These are phyloP conservation scores for Pseudogymnoascus pannorum DNA, from an alignment of 2,329 filamentous ascomycete species.

Conservation along the genomic window DNA sequence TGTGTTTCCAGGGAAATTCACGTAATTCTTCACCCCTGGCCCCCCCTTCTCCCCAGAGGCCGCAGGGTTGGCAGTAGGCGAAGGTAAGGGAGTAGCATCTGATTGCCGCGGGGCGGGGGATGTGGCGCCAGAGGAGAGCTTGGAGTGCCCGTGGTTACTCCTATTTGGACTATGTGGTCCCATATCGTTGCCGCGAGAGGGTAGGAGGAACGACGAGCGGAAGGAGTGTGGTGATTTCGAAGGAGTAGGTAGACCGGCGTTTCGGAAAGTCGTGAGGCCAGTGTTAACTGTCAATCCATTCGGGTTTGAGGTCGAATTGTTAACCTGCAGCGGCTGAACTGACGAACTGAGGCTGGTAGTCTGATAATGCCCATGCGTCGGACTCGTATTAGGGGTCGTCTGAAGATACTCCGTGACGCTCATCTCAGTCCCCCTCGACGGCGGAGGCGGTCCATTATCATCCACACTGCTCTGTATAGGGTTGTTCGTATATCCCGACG, in stretches of 20 bases:
- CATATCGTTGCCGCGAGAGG: slow-evolving; percentile 44
- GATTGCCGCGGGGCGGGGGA: slow-evolving; percentile 58
- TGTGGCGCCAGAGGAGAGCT: slow-evolving; percentile 73
- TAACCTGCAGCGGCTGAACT: slow-evolving; percentile 57
- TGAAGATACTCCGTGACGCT: slow-evolving; percentile 56
- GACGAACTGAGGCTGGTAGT: slow-evolving; percentile 66
- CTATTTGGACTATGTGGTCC: slow-evolving; percentile 43
- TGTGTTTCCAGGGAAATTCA: slow-evolving; percentile 92
- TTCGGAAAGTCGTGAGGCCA: slow-evolving; percentile 49
- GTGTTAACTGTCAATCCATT: slow-evolving; percentile 50
- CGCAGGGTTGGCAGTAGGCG: background rate
- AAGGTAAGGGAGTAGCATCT: slow-evolving; percentile 25
- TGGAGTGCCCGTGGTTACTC: slow-evolving; percentile 64
- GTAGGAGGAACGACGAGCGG: slow-evolving; percentile 64
- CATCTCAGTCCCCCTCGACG: slow-evolving; percentile 73
- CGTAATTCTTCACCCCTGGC: slow-evolving; percentile 63
- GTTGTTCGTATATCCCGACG: slow-evolving; percentile 51
- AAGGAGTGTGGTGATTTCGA: slow-evolving; percentile 70
- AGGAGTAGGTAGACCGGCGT: slow-evolving; percentile 49
- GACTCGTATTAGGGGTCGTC: slow-evolving; percentile 60
- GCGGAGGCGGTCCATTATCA: slow-evolving; percentile 50
- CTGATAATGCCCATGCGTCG: slow-evolving; percentile 51
- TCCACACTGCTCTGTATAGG: slow-evolving; percentile 41
- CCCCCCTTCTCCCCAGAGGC: slow-evolving; percentile 28
- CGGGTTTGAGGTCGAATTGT: slow-evolving; percentile 17